These are phyloP conservation scores for Novymonas esmeraldas DNA, from an alignment of 208 protist species.

Conservation along the genomic window DNA sequence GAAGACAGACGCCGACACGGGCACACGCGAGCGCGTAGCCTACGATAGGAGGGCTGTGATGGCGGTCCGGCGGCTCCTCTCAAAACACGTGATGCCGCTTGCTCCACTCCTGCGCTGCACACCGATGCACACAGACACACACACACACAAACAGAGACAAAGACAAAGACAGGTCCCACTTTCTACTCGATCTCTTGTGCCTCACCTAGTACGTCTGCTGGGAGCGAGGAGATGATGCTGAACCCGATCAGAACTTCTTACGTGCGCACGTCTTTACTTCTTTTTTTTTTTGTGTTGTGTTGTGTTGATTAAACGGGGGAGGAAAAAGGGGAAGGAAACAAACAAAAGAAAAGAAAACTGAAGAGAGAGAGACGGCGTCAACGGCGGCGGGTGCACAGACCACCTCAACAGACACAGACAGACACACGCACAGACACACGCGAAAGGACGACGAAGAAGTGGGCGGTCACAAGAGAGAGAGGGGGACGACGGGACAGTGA, in stretches of 20 bases:
- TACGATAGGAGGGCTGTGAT: neutral
- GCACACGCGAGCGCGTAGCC: neutral
- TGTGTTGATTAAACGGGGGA: neutral
- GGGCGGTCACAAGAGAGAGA: too few relatives aligned
- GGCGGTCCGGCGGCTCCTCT: neutral
- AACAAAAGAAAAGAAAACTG: slow-evolving; percentile 2
- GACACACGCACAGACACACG: neutral
- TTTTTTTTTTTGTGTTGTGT: neutral
- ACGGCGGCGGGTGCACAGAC: too few relatives aligned
- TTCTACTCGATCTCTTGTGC: too few relatives aligned
- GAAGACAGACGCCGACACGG: slow-evolving; percentile 11
- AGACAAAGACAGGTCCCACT: too few relatives aligned
- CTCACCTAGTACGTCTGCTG: neutral
- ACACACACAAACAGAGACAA: too few relatives aligned
- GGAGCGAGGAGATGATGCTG: too few relatives aligned
- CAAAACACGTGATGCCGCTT: too few relatives aligned
- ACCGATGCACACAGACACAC: too few relatives aligned
- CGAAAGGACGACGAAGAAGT: too few relatives aligned
- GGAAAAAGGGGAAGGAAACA: neutral
- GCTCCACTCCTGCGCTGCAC: too few relatives aligned
- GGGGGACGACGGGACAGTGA: too few relatives aligned
- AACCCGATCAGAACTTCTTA: too few relatives aligned
- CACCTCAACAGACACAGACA: neutral
- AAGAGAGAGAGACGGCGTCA: slow-evolving; percentile 6
- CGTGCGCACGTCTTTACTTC: neutral